phyloP scores from a whole-genome alignment of 176 grass and related monocot genomes.

The Raddia distichophylla region DNA sequence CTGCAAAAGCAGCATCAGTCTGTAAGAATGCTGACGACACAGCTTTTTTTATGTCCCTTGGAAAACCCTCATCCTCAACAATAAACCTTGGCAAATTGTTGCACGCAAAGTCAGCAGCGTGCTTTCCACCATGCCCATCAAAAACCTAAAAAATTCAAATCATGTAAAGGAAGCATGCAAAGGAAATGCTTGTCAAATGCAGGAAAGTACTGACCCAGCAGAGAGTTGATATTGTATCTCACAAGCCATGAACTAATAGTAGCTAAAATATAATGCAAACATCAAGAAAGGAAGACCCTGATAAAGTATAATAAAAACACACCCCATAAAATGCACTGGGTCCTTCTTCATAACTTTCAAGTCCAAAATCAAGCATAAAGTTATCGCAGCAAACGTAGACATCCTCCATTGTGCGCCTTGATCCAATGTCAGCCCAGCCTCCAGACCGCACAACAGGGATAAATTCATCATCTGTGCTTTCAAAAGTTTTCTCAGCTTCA shows the following conservation, averaged over 20 bases:
- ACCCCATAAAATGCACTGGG: conserved; percentile 92
- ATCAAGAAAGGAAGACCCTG: conserved; percentile 6
- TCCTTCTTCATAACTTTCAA: conserved; percentile 57
- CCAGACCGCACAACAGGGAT: conserved; percentile 76
- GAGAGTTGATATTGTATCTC: not conserved
- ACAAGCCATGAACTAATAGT: conserved; percentile 11
- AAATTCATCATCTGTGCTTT: conserved; percentile 55
- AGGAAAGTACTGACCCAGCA: conserved; percentile 15
- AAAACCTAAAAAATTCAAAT: conserved; percentile 68
- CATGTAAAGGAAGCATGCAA: conserved; percentile 25
- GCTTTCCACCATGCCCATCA: conserved; percentile 98
- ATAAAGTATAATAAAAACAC: conserved; percentile 33
- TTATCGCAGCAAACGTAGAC: conserved; percentile 77
- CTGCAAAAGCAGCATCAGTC: conserved; percentile 85
- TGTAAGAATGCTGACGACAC: conserved; percentile 89
- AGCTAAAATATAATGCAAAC: not conserved
- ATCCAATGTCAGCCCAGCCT: conserved; percentile 80
- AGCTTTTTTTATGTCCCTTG: conserved; percentile 74
- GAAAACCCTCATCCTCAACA: conserved; percentile 72
- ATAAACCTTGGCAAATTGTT: conserved; percentile 85
- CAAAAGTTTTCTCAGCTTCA: conserved; percentile 51
- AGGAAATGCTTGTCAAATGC: conserved; percentile 24
- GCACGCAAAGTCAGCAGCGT: conserved; percentile 91
- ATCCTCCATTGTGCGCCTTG: conserved; percentile 81
- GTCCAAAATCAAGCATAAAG: conserved; percentile 70